Base-by-base conservation (phyloP, 495 filamentous ascomycete genomes). In the Aspergillus sparsus region DNA sequence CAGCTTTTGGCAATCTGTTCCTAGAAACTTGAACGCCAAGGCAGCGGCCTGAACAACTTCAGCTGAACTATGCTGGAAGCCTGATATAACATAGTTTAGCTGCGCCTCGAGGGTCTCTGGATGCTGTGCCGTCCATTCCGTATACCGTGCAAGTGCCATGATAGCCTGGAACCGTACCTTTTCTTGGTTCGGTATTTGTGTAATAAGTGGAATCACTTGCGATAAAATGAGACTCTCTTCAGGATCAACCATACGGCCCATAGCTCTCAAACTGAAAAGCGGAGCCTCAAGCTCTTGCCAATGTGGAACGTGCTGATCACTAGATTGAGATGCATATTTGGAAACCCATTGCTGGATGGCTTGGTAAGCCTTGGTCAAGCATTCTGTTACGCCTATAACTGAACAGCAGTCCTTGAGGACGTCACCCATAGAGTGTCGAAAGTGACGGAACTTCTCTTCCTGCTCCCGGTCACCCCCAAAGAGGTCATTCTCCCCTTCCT, bases 221-320 rank as follows among this genome's bases (percentile, higher is more conserved):
- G 90, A 89, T 10, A 99, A 78, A 55, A 99, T 85, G 27, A 86
- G 85, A 61, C 81, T 89, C 69, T 99, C 94, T 53, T 95, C 88
- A 37, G 86, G 83, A 12, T 93, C 88, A 13, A 99, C 93, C 92
- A 97, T 97, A 45, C 92, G 88, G 8, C 94, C 94, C 92, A 99
- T 96, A 0, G 94, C 94, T 53, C 94, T 85, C 80, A 99, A 85
- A 60, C 89, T 90, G 71, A 99, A 99, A 11, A 99, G 81, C 4
- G 94, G 93, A 6, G 95, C 92, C 72, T 99, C 94, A 9, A 99
- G 81, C 66, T 92, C 85, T 74, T 98, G 94, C 94, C 94, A 99
- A 59, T 96, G 87, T 5, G 92, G 91, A n/a, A 98, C 92, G 58
- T 83, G 79, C n/a, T 83, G 79, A 44, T 81, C 76, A 16, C 78